Conservation (phyloP, 1,139 yeast species). For the Komagataea norvegica region DNA sequence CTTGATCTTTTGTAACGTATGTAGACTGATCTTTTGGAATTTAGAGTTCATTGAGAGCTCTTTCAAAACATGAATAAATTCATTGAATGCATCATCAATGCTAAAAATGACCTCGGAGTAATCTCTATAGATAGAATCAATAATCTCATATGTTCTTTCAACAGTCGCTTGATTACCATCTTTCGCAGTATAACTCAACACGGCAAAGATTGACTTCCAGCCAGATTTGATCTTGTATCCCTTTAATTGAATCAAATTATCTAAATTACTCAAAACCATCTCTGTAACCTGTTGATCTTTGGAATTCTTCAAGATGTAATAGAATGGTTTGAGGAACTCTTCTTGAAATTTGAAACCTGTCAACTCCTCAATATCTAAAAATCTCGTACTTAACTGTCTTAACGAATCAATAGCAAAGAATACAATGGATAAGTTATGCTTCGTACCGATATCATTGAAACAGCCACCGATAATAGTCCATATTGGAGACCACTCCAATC, state of each 20-base stretch:
- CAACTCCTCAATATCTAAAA: slow-evolving; percentile 88
- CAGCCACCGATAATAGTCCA: slow-evolving; percentile 94
- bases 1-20: slow-evolving; percentile 73
- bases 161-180: slow-evolving; percentile 51
- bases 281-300: slow-evolving; percentile 70
- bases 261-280: slow-evolving; percentile 85
- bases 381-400: slow-evolving; percentile 87
- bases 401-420: slow-evolving; percentile 91
- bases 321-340: slow-evolving; percentile 90
- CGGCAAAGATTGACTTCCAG: slow-evolving; percentile 86
- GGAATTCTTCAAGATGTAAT: slow-evolving; percentile 68
- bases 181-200: slow-evolving; percentile 42
- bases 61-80: slow-evolving; percentile 71
- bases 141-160: slow-evolving; percentile 56
- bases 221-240: slow-evolving; percentile 81
- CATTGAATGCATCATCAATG: slow-evolving; percentile 69
- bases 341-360: slow-evolving; percentile 94
- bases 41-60: slow-evolving; percentile 79
- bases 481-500: slow-evolving; percentile 93
- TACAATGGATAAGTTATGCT: slow-evolving; percentile 68
- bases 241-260: slow-evolving; percentile 79
- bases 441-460: slow-evolving; percentile 82
- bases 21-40: slow-evolving; percentile 76
- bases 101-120: slow-evolving; percentile 59
- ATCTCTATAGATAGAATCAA: slow-evolving; percentile 57